Conservation (phyloP, 2,329 filamentous ascomycete genomes). For the Juglanconis oblonga region DNA sequence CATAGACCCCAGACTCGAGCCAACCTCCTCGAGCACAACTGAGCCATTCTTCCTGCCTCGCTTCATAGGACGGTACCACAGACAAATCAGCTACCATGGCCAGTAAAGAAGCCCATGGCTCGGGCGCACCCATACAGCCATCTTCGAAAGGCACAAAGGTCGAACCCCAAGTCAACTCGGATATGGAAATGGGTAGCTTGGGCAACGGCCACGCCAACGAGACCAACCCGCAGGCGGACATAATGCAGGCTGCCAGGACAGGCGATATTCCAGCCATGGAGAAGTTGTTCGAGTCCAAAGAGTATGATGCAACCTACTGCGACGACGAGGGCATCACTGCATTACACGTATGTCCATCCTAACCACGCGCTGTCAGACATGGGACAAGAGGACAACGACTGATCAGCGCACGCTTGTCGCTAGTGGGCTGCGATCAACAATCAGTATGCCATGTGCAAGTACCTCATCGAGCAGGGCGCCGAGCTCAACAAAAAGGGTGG, state of each 20-base stretch:
- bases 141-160: conserved; percentile 52
- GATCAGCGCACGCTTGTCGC: conserved; percentile 9
- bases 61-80: too few relatives aligned
- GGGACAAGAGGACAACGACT: conserved; percentile 1
- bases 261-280: conserved; percentile 86
- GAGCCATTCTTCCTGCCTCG: too few relatives aligned
- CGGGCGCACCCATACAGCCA: conserved; percentile 48
- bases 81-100: conserved; percentile 28
- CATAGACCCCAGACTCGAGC: not conserved
- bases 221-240: conserved; percentile 56
- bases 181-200: conserved; percentile 53
- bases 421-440: conserved; percentile 99
- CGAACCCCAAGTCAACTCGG: conserved; percentile 55
- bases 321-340: conserved; percentile 95
- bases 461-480: conserved; percentile 79
- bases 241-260: conserved; percentile 91
- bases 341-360: conserved; percentile 68
- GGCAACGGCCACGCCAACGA: conserved; percentile 43
- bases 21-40: not conserved
- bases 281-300: conserved; percentile 80
- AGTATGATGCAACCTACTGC: conserved; percentile 75
- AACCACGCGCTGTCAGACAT: conserved; percentile 2
- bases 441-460: conserved; percentile 95
- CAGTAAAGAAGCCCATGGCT: conserved; percentile 28
- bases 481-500: conserved; percentile 95